These are phyloP conservation scores for Tylopilus rubrobrunneus DNA, from an alignment of 768 basidiomycete genomes.

Conservation along the genomic window DNA sequence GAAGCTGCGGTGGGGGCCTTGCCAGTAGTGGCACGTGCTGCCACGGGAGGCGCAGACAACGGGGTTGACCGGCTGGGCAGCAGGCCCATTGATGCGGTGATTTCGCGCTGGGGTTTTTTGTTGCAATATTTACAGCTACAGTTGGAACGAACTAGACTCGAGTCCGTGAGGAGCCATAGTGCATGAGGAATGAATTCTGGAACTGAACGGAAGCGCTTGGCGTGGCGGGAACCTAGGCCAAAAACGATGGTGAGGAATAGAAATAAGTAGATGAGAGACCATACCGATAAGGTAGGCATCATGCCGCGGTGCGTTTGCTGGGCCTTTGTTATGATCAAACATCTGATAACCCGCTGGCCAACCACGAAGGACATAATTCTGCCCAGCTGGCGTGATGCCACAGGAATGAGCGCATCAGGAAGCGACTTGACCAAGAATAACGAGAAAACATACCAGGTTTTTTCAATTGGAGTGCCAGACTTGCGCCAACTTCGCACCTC, in stretches of 20 bases:
- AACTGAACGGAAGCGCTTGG: constrained; percentile 68
- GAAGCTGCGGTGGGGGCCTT: constrained; percentile 2
- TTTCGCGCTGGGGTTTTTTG: constrained; percentile 63
- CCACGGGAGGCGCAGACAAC: constrained; percentile 25
- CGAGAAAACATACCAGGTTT: constrained; percentile 45
- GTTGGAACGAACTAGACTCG: constrained; percentile 40
- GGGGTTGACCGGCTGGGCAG: constrained; percentile 33
- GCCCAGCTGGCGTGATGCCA: constrained; percentile 27
- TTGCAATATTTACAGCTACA: constrained; percentile 80
- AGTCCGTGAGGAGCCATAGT: constrained; percentile 67
- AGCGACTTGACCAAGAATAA: background rate
- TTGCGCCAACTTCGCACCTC: constrained; percentile 42
- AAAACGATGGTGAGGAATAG: background rate
- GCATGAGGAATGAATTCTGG: constrained; percentile 86
- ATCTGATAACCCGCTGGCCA: constrained; percentile 71
- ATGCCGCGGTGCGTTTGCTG: constrained; percentile 49
- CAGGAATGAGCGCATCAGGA: constrained; percentile 1
- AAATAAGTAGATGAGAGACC: constrained; percentile 7
- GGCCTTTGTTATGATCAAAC: constrained; percentile 74
- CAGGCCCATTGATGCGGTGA: constrained; percentile 59
- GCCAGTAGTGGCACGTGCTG: constrained; percentile 12
- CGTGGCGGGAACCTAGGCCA: constrained; percentile 37
- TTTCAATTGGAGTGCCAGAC: constrained; percentile 41
- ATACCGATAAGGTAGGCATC: constrained; percentile 78
- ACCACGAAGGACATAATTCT: constrained; percentile 53